These are phyloP conservation scores for Pseudocercospora eumusae DNA, from an alignment of 2,329 filamentous ascomycete species.

Conservation along the genomic window DNA sequence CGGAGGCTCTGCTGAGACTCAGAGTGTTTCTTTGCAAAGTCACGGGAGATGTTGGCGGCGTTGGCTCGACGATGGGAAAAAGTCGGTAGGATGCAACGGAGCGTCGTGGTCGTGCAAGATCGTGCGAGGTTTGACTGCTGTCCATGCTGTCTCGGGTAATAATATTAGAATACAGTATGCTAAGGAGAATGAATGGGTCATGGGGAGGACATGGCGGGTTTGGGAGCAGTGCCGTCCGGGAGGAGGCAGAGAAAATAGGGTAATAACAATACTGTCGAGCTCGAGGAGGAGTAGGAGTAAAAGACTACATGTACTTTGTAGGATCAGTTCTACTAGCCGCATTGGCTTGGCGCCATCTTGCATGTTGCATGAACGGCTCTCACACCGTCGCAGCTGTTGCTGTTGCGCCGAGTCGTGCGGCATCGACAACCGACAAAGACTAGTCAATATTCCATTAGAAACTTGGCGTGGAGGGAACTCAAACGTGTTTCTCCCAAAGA, in stretches of 20 bases:
- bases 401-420: constrained; percentile 3
- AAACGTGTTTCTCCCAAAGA: neutral
- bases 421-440: too few species aligned
- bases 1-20: constrained; percentile 21
- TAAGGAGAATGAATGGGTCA: too few species aligned
- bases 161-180: too few species aligned
- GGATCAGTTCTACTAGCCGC: too few species aligned
- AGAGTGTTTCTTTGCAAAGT: constrained; percentile 23
- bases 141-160: constrained; percentile 19
- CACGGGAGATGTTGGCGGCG: constrained; percentile 32
- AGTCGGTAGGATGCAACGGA: constrained; percentile 31
- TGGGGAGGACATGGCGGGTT: constrained; percentile 7
- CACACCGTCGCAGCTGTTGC: neutral
- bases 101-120: constrained; percentile 20
- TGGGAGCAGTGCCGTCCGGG: neutral
- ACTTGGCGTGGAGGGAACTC: too few species aligned
- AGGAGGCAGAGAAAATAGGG: constrained; percentile 6
- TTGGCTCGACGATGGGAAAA: constrained; percentile 35
- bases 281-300: constrained; percentile 3
- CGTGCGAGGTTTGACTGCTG: constrained; percentile 17
- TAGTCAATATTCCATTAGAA: too few species aligned
- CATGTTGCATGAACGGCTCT: constrained; percentile 4
- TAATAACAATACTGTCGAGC: too few species aligned
- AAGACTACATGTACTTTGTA: too few species aligned
- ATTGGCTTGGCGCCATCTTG: neutral